Percentiles rank a stretch among this genome's conserved stretches.
Evolutionary conservation across 345 rosid genomes (phyloP).

Genomic region (Brassica rapa): DNA sequence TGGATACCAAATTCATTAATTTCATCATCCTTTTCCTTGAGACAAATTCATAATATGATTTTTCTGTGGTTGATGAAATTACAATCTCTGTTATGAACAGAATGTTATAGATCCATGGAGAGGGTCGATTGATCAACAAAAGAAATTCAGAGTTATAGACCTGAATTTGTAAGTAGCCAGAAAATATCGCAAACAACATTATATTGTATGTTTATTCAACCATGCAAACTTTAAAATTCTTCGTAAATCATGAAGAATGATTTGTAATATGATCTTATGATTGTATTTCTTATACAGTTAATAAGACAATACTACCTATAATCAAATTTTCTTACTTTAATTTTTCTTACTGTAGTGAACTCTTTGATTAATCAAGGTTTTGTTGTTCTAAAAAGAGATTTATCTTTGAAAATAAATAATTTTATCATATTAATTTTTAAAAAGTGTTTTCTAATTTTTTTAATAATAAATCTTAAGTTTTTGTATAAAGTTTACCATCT

Average conservation of each 20-base stretch:
- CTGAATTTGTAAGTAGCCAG: slow-evolving; percentile 37
- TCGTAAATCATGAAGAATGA: neutral
- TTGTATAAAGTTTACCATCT: neutral
- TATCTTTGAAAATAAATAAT: neutral
- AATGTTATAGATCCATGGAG: slow-evolving; percentile 23
- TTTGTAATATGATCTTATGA: neutral
- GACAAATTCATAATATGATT: neutral
- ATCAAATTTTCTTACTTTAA: neutral
- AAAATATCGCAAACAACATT: slow-evolving; percentile 11
- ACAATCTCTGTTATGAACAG: slow-evolving; percentile 28
- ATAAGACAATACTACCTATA: neutral
- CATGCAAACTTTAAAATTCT: neutral
- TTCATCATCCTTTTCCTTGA: neutral
- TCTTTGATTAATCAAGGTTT: too few relatives aligned
- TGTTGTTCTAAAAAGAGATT: too few relatives aligned
- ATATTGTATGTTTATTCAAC: neutral
- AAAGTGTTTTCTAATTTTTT: neutral
- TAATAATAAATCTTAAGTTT: neutral
- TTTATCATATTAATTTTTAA: neutral
- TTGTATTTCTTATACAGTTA: neutral
- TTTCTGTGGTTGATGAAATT: slow-evolving; percentile 15
- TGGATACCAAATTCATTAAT: neutral
- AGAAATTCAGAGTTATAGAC: slow-evolving; percentile 29
- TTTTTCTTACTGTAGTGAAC: too few relatives aligned
- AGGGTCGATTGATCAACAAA: slow-evolving; percentile 26